Conservation (phyloP, 805 yeast genomes). For the Myxozyma geophila region DNA sequence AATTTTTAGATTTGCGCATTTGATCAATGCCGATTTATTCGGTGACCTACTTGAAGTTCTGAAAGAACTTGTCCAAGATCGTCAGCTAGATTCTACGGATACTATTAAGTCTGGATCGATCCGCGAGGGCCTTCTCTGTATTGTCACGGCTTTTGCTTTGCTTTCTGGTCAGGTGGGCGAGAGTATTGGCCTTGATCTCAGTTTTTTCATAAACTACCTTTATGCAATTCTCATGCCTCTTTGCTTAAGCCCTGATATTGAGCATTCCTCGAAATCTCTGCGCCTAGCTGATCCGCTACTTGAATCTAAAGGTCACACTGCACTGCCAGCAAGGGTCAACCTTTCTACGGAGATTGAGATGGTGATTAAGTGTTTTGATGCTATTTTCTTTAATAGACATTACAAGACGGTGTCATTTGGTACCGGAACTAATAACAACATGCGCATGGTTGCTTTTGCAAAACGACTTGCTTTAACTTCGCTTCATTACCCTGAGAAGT, state of each 20-base stretch:
- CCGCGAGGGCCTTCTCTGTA: conserved; percentile 77
- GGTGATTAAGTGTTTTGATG: conserved; percentile 74
- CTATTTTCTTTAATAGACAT: conserved; percentile 71
- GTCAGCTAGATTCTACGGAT: conserved; percentile 47
- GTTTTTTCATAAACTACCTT: conserved; percentile 75
- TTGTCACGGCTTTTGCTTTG: conserved; percentile 87
- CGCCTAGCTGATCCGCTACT: conserved; percentile 77
- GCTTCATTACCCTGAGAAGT: conserved; percentile 84
- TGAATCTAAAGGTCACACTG: background rate
- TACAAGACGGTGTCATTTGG: conserved; percentile 33
- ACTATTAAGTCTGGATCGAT: conserved; percentile 42
- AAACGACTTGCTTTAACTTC: conserved; percentile 73
- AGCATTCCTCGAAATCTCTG: conserved; percentile 78
- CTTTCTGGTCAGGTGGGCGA: conserved; percentile 73
- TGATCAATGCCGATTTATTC: conserved; percentile 88
- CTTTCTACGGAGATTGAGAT: conserved; percentile 89
- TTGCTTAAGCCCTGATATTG: conserved; percentile 80
- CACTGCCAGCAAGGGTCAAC: conserved; percentile 59
- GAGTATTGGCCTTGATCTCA: conserved; percentile 78
- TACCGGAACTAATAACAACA: conserved; percentile 42
- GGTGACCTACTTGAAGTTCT: conserved; percentile 92
- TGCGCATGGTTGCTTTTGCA: conserved; percentile 70
- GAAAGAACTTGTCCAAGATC: conserved; percentile 65
- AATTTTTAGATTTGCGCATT: conserved; percentile 67
- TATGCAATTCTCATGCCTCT: conserved; percentile 71